Evolutionary conservation across 2,329 filamentous ascomycete species (phyloP).

Genomic region (Fusarium sp.): DNA sequence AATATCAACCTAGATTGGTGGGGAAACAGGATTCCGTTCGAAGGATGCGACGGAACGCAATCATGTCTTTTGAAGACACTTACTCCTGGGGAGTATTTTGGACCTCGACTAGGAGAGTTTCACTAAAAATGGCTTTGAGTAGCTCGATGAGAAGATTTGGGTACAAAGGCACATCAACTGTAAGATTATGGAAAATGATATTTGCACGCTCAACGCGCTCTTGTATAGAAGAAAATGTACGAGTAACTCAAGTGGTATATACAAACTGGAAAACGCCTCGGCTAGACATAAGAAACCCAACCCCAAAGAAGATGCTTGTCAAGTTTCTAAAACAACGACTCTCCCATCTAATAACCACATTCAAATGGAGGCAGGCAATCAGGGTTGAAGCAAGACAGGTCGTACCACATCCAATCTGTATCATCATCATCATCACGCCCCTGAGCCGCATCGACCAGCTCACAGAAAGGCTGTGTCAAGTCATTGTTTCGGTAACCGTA

Average conservation of each 20-base stretch:
- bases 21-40: conserved; percentile 55
- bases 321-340: neutral
- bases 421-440: conserved; percentile 29
- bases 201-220: no score
- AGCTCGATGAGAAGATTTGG: neutral
- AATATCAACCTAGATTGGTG: conserved; percentile 59
- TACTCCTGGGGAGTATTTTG: conserved; percentile 51
- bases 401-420: conserved; percentile 31
- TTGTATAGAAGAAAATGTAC: neutral
- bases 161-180: neutral
- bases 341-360: conserved; percentile 24
- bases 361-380: conserved; percentile 28
- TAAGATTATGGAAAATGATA: neutral
- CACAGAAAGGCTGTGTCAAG: conserved; percentile 34
- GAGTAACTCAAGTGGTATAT: conserved; percentile 15
- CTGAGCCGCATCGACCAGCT: conserved; percentile 15
- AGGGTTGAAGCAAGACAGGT: conserved; percentile 34
- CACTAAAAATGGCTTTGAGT: neutral
- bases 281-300: neutral
- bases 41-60: conserved; percentile 48
- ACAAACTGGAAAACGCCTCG: conserved; percentile 14
- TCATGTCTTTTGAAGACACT: conserved; percentile 44
- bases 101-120: conserved; percentile 45
- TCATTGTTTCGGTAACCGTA: conserved; percentile 31
- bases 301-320: neutral